Base-by-base conservation (phyloP, 1,284 basidiomycete genomes). In the Neolentinus lepideus region DNA sequence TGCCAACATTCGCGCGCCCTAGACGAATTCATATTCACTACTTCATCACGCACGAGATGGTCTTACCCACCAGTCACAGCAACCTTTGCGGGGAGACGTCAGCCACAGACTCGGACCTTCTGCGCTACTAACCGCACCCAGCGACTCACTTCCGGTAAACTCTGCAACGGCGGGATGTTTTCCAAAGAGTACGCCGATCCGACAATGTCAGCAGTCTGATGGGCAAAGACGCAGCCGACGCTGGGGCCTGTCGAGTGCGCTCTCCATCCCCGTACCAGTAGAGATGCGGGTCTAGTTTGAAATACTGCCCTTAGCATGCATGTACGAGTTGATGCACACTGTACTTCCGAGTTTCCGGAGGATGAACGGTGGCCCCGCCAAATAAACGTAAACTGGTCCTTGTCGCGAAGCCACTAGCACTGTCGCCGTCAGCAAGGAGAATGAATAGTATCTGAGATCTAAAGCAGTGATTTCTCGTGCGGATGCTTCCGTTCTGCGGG, bases 1-100 rank as follows among this genome's bases (percentile, higher is more conserved):
- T 90, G 24, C 88, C 88, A 19, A 77, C 82, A 63, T 90, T 90
- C 3, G 88, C 74, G 27, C 74, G 69, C 8, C 75, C 75, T 76
- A 51, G n/a, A 25, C 16, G 25, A 33, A 22, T 25, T 16, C 11
- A 55, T 52, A 22, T 48, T 38, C 21, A 46, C 24, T 12, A 22
- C 10, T 35, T 19, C 47, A 11, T 45, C 2, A 12, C 38, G 24
- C 16, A 25, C 12, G 29, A 12, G 29, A 22, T 3, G 4, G n/a
- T n/a, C n/a, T n/a, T 31, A 12, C 35, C 24, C 38, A 43, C 24
- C 22, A 25, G 33, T 22, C 12, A 24, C 22, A 3, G 35, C 27
- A 2, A 71, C 70, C 71, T 50, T 67, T 43, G n/a, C 16, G 66
- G 14, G 69, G 66, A 24, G 70, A 64, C 14, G 71, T 62, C 71